Evolutionary conservation across 768 basidiomycete genomes (phyloP).

Genomic region (Boletus subparvulus): DNA sequence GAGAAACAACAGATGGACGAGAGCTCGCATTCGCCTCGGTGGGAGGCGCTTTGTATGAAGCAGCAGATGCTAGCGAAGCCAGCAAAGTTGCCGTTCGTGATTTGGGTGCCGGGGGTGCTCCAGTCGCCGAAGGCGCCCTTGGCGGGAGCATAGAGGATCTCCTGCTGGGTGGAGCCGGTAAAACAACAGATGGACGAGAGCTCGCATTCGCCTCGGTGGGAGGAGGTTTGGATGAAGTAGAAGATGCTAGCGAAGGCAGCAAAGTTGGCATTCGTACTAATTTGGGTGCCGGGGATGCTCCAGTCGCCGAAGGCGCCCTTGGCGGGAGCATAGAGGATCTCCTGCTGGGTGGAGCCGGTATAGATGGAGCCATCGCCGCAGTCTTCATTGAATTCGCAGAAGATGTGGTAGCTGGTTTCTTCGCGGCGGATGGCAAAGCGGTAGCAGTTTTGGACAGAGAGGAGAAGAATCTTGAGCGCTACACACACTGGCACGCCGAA

Average conservation of each 20-base stretch:
- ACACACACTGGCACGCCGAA: constrained; percentile 17
- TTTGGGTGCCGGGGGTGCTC: constrained; percentile 38
- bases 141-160: constrained; percentile 33
- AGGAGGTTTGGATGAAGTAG: constrained; percentile 22
- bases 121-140: constrained; percentile 38
- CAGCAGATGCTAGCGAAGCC: constrained; percentile 24
- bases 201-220: constrained; percentile 24
- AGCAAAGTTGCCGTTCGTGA: constrained; percentile 34
- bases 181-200: constrained; percentile 51
- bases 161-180: constrained; percentile 35
- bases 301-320: constrained; percentile 38
- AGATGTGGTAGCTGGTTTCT: constrained; percentile 28
- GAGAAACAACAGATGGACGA: constrained; percentile 57
- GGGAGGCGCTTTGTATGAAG: constrained; percentile 21
- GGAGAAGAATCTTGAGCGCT: constrained; percentile 24
- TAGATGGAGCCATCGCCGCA: constrained; percentile 34
- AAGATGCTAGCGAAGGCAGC: constrained; percentile 26
- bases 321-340: constrained; percentile 33
- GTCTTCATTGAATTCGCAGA: constrained; percentile 35
- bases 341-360: constrained; percentile 35
- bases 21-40: constrained; percentile 28
- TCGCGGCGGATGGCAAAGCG: constrained; percentile 28
- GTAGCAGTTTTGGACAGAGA: constrained; percentile 34
- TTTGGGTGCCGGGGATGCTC: constrained; percentile 38
- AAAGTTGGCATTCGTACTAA: constrained; percentile 35